Base-by-base conservation (phyloP, 345 rosid species). In the Stellera chamaejasme region DNA sequence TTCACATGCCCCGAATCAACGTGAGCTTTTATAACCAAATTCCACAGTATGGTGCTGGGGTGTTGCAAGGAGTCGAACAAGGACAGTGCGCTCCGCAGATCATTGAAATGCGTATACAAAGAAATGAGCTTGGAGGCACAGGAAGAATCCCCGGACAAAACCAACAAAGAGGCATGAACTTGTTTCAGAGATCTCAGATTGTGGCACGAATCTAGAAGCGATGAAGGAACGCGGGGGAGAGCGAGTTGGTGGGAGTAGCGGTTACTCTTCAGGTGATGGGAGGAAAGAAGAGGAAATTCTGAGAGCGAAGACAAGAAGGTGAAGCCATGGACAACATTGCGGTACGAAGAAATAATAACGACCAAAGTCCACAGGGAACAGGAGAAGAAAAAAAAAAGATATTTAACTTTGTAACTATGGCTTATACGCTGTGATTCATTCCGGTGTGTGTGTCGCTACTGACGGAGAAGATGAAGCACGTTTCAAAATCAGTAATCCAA, bases 31-130 rank as follows among this genome's bases (percentile, higher is more conserved):
- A 75, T 64, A 10, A 58, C 62, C 53, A 51, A 47, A 57, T 75
- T 71, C 75, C 76, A 75, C 25, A 25, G 10, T 43, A 52, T 13
- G 9, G 72, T 67, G 23, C 53, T 16, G 13, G 69, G 61, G 13
- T 47, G 41, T 36, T 45, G 25, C 28, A 50, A 50, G 5, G 53
- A 36, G 19, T 36, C 45, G 46, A 74, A 66, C 1, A 65, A 53
- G 5, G 48, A 62, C 32, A 64, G 43, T 2, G 67, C 70, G 36
- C 54, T 48, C 13, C 52, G 16, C 27, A 50, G 63, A 47, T 65
- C 63, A 58, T 55, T 16, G 52, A 58, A 62, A 41, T 50, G 36
- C 4, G 67, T 27, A 48, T 63, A 60, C 3, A 60, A 45, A 11
- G 67, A 56, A 3, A 25, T 13, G 45, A 68, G 16, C 60, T 68